These are phyloP conservation scores for Xanthoconium stramineum DNA, from an alignment of 768 basidiomycete species.

Conservation along the genomic window DNA sequence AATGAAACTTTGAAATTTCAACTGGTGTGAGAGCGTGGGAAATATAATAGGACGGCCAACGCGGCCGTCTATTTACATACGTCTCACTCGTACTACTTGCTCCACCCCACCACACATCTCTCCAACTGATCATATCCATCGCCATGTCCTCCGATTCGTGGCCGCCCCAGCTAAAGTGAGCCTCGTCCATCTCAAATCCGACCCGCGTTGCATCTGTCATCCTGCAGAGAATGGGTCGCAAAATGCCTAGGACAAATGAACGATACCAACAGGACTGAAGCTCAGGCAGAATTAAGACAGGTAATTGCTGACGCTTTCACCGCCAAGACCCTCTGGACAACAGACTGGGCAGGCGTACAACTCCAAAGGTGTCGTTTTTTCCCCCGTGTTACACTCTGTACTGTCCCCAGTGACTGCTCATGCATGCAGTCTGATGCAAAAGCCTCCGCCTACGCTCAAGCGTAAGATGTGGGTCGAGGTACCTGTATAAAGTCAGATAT, in stretches of 20 bases:
- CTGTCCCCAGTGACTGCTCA: constrained; percentile 21
- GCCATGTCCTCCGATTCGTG: constrained; percentile 74
- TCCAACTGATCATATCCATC: constrained; percentile 4
- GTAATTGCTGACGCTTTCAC: constrained; percentile 93
- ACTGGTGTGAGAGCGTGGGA: constrained; percentile 18
- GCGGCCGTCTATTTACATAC: constrained; percentile 9
- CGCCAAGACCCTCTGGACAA: constrained; percentile 83
- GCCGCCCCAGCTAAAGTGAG: constrained; percentile 78
- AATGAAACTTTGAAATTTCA: constrained; percentile 7
- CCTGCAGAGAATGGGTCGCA: constrained; percentile 87
- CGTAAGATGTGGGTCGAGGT: constrained; percentile 58
- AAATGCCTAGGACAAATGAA: constrained; percentile 91
- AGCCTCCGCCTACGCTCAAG: constrained; percentile 57
- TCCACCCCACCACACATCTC: background rate
- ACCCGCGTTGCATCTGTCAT: constrained; percentile 14
- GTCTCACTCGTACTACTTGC: background rate
- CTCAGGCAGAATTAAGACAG: constrained; percentile 92
- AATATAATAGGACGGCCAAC: background rate
- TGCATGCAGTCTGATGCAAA: constrained; percentile 52
- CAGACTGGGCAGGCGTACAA: constrained; percentile 88
- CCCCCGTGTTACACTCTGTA: background rate
- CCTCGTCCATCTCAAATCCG: background rate
- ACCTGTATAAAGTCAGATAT: background rate
- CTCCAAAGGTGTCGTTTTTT: constrained; percentile 64
- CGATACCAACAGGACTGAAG: constrained; percentile 79